A percentile compares a stretch with the other conserved stretches of the same genome.
Conservation (phyloP, 305 asterid species). For the Fraxinus albicans region DNA sequence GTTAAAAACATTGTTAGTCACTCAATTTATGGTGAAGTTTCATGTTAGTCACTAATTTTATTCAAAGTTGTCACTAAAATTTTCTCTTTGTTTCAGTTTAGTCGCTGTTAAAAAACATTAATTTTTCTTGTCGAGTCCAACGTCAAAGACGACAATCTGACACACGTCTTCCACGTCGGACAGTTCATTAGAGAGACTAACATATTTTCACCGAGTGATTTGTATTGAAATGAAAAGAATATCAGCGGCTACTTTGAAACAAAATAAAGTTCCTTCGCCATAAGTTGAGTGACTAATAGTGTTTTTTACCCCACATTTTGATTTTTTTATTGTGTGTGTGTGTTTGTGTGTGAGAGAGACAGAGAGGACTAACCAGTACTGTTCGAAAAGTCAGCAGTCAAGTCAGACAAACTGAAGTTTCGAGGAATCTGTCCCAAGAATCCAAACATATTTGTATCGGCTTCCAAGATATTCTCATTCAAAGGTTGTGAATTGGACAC, state of each 20-base stretch:
- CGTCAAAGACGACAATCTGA: background rate
- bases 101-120: background rate
- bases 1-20: background rate
- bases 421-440: constrained; percentile 37
- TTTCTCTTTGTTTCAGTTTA: background rate
- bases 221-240: background rate
- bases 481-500: constrained; percentile 27
- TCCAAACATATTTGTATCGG: constrained; percentile 35
- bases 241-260: background rate
- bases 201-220: background rate
- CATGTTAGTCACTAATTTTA: background rate
- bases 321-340: background rate
- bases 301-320: background rate
- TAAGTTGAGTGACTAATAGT: background rate
- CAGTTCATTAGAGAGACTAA: background rate
- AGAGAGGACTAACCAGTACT: constrained; percentile 29
- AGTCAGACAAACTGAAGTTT: constrained; percentile 34
- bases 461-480: constrained; percentile 29
- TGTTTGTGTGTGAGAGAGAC: background rate
- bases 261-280: background rate
- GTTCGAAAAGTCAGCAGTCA: constrained; percentile 36
- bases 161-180: background rate
- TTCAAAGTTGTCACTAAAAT: background rate
- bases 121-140: background rate
- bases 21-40: background rate